A percentile compares a stretch with the other conserved stretches of the same genome.
phyloP scores from a whole-genome alignment of 2,329 filamentous ascomycete genomes.

The Ascomycota sp. region DNA sequence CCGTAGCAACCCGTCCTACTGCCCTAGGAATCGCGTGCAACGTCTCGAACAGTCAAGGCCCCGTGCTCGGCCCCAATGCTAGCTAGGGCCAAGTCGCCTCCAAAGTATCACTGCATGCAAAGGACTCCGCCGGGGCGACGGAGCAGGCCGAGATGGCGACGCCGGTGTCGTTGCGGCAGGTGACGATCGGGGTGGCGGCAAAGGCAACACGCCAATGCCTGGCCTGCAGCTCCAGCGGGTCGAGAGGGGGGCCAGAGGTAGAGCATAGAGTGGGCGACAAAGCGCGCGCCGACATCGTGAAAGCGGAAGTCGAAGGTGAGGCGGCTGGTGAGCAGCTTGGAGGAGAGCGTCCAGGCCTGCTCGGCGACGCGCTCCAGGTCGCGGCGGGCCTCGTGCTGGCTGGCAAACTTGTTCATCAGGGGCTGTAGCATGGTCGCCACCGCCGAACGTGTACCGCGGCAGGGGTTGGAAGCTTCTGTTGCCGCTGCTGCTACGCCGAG shows the following conservation, averaged over 20 bases:
- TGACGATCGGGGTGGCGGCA: constrained; percentile 32
- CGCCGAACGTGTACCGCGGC: constrained; percentile 11
- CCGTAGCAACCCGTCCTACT: too few relatives aligned
- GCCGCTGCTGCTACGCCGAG: constrained; percentile 1
- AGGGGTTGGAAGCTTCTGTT: constrained; percentile 2
- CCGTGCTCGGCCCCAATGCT: too few relatives aligned
- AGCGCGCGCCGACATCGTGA: constrained; percentile 27
- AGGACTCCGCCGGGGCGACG: constrained; percentile 26
- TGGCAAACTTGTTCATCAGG: constrained; percentile 15
- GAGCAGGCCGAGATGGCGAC: constrained; percentile 22
- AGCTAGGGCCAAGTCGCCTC: background rate
- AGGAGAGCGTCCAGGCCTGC: constrained; percentile 23
- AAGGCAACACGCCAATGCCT: constrained; percentile 31
- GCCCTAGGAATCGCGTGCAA: too few relatives aligned
- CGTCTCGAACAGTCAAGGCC: too few relatives aligned
- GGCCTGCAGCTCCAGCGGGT: constrained; percentile 23
- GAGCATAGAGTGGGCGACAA: constrained; percentile 25
- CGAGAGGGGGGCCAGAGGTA: constrained; percentile 20
- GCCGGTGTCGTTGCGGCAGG: constrained; percentile 29
- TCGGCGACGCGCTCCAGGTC: constrained; percentile 22
- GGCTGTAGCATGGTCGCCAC: constrained; percentile 14
- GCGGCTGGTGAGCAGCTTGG: constrained; percentile 23
- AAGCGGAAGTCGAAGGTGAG: constrained; percentile 27
- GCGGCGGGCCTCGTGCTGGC: constrained; percentile 15
- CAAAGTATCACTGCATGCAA: constrained; percentile 20